Conservation (phyloP, 257 asterid species). For the Solanum etuberosum region DNA sequence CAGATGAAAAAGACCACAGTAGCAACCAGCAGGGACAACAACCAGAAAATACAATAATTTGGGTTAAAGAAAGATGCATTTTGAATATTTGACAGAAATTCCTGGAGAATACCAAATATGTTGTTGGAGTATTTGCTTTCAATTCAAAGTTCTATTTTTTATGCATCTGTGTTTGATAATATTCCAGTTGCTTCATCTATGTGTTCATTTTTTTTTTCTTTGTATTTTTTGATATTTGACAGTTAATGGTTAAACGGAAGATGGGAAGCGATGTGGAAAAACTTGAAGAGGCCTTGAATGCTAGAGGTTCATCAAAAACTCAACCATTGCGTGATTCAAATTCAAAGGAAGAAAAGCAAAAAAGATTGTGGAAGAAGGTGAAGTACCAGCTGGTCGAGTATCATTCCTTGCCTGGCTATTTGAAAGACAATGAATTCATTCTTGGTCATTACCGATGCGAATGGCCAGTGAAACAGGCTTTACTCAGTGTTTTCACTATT, state of each 20-base stretch:
- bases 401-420: conserved; percentile 82
- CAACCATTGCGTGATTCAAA: conserved; percentile 10
- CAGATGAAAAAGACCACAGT: neutral
- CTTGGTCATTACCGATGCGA: conserved; percentile 68
- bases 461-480: conserved; percentile 79
- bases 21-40: neutral
- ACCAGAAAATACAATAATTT: neutral
- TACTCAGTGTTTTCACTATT: conserved; percentile 77
- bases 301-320: conserved; percentile 16
- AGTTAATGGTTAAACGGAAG: conserved; percentile 10
- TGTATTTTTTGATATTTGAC: neutral
- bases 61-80: neutral
- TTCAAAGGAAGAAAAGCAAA: conserved; percentile 39
- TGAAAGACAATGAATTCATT: conserved; percentile 90
- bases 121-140: neutral
- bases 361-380: conserved; percentile 81
- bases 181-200: neutral
- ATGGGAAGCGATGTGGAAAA: conserved; percentile 39
- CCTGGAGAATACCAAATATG: neutral
- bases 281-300: conserved; percentile 12
- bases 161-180: neutral
- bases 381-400: conserved; percentile 92
- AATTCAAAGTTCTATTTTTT: neutral
- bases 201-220: neutral
- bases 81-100: neutral